Conservation (phyloP, 441 rosid genomes). For the Mallotus japonicus region DNA sequence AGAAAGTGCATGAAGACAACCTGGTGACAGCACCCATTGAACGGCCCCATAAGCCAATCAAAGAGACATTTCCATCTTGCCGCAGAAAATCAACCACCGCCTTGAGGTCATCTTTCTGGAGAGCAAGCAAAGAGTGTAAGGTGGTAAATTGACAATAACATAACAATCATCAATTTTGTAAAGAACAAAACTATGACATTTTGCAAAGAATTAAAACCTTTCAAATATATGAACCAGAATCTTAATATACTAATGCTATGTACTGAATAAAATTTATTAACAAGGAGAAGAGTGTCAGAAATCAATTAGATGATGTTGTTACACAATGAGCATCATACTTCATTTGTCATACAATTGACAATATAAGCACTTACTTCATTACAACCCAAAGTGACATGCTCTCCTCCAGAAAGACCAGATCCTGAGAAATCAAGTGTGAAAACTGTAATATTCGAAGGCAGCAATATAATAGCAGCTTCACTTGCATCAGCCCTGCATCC, state of each 20-base stretch:
- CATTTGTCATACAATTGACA: background rate
- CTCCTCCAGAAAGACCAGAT: slow-evolving; percentile 97
- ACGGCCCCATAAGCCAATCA: slow-evolving; percentile 98
- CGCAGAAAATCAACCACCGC: slow-evolving; percentile 83
- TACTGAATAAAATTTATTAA: background rate
- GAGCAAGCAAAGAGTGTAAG: slow-evolving; percentile 28
- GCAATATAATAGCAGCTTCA: slow-evolving; percentile 91
- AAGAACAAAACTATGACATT: background rate
- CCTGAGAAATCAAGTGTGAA: slow-evolving; percentile 97
- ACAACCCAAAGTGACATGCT: slow-evolving; percentile 91
- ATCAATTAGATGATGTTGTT: background rate
- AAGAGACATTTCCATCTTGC: slow-evolving; percentile 85
- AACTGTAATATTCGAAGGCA: slow-evolving; percentile 95
- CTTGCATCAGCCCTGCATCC: slow-evolving; percentile 99
- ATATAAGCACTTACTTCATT: slow-evolving; percentile 63
- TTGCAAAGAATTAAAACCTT: background rate
- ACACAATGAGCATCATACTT: slow-evolving; percentile 1
- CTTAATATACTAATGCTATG: background rate
- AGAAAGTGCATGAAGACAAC: slow-evolving; percentile 35
- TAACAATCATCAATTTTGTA: slow-evolving; percentile 10
- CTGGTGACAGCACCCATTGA: slow-evolving; percentile 99
- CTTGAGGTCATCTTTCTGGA: slow-evolving; percentile 92
- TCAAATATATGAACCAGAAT: slow-evolving; percentile 14
- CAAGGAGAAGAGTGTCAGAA: background rate
- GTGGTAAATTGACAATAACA: slow-evolving; percentile 14